Percentiles rank a stretch among this genome's conserved stretches.
Conservation (phyloP, 2,329 filamentous ascomycete genomes). For the Xylaria sp. region DNA sequence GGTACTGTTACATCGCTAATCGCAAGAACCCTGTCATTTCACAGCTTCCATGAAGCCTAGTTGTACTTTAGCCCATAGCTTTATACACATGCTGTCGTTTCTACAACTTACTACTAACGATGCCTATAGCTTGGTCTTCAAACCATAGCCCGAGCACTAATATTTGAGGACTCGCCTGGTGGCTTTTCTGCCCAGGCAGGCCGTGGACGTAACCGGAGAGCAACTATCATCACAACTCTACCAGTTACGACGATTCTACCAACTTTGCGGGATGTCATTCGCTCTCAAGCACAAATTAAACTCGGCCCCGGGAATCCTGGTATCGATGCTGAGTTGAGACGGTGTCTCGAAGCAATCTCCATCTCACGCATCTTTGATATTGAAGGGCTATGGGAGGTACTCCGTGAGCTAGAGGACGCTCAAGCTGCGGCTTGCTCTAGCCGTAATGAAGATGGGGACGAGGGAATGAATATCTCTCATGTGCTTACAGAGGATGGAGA, state of each 20-base stretch:
- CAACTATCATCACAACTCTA: slow-evolving; percentile 61
- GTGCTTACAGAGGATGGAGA: not conserved
- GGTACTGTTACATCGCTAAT: not conserved
- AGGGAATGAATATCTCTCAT: not conserved
- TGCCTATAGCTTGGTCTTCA: slow-evolving; percentile 57
- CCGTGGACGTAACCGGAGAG: slow-evolving; percentile 37
- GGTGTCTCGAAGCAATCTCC: slow-evolving; percentile 60
- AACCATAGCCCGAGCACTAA: slow-evolving; percentile 55
- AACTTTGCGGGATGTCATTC: slow-evolving; percentile 54
- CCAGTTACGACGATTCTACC: slow-evolving; percentile 54
- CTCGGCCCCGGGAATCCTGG: slow-evolving; percentile 34
- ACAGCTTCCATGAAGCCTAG: not conserved
- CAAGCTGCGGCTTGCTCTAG: not conserved
- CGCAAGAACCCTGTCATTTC: not conserved
- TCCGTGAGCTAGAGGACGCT: slow-evolving; percentile 59
- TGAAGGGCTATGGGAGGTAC: slow-evolving; percentile 66
- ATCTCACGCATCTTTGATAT: slow-evolving; percentile 68
- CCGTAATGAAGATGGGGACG: slow-evolving; percentile 2
- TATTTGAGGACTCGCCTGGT: slow-evolving; percentile 34
- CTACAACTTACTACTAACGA: slow-evolving; percentile 8
- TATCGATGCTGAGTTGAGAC: slow-evolving; percentile 44
- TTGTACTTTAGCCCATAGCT: not conserved
- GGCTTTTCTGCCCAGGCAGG: not conserved
- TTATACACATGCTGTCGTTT: not conserved
- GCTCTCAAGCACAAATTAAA: slow-evolving; percentile 47